Base-by-base conservation (phyloP, 192 early-diverging fungal species). In the Entomortierella lignicola region DNA sequence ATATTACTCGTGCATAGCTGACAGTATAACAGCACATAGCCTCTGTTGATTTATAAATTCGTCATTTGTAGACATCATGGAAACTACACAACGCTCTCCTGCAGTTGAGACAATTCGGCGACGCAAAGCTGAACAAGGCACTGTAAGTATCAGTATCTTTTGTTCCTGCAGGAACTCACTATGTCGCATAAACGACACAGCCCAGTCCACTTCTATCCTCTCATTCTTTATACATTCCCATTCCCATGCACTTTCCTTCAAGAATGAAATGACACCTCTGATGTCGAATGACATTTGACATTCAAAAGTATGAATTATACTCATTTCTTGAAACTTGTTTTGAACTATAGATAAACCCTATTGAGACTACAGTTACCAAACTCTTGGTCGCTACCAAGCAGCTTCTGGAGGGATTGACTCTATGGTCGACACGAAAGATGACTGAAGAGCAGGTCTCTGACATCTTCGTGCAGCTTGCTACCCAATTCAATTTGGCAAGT, bases 281-380 rank as follows among this genome's bases (percentile, higher is more conserved):
- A 47, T 47, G 15, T 47, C 44, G 34, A 37, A 37, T 37, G 34
- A 7, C 34, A 37, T 37, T 37, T 10, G 10, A 37, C 34, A 37
- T 29, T 29, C 31, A n/a, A n/a, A n/a, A n/a, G n/a, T 7, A 23
- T n/a, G 31, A 29, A 8, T 51, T 53, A 10, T 37, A 10, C 10
- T 37, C 30, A 1, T 26, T 32, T 2, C 67, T 7, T 37, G 34
- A 37, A 37, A 37, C 34, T 10, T 37, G 10, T 37, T 10, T 15
- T 47, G 20, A 47, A 47, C 44, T 32, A 34, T 17, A 88, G 84
- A 80, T 79, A 71, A 82, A 67, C 60, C 71, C 70, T 4, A 84
- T 88, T 17, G 84, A 88, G 30, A 75, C 77, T 10, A 82, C 80
- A 32, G 84, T 88, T 17, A 85, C 86, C 18, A 71, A 80, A 58